Conservation (phyloP, 1,139 yeast genomes). For the Blastobotrys illinoisensis region DNA sequence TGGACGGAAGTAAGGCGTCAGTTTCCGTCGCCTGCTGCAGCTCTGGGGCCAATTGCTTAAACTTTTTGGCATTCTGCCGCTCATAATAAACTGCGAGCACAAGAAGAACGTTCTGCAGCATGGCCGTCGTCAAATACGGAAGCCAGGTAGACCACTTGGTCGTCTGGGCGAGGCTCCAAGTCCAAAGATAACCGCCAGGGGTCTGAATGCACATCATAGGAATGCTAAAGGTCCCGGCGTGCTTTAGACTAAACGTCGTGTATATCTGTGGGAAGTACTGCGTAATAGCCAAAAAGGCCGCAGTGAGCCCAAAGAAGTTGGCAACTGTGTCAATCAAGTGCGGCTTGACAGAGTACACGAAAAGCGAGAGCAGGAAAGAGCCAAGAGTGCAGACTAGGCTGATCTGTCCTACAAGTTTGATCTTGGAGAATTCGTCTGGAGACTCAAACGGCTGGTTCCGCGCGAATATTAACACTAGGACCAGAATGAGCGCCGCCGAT, state of each 20-base stretch:
- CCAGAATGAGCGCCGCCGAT: conserved; percentile 57
- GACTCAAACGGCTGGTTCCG: conserved; percentile 18
- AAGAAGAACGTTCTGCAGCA: conserved; percentile 53
- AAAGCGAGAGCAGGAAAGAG: conserved; percentile 22
- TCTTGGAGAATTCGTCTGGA: conserved; percentile 22
- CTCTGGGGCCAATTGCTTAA: not conserved
- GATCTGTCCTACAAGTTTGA: conserved; percentile 20
- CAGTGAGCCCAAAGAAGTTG: conserved; percentile 54
- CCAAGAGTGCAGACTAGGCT: conserved; percentile 22
- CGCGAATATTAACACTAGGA: conserved; percentile 12
- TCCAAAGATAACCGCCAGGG: conserved; percentile 83
- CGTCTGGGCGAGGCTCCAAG: conserved; percentile 67
- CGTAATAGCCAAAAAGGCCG: conserved; percentile 50
- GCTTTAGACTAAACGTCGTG: conserved; percentile 64
- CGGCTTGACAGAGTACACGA: conserved; percentile 18
- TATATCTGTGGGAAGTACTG: conserved; percentile 79
- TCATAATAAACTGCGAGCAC: conserved; percentile 47
- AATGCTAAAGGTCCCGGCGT: conserved; percentile 74
- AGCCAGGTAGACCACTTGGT: conserved; percentile 87
- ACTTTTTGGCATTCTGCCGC: not conserved
- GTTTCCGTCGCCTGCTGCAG: not conserved
- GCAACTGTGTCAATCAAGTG: conserved; percentile 39
- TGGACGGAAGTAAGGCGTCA: not conserved
- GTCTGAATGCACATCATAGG: conserved; percentile 85
- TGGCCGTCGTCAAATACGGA: conserved; percentile 70